These are phyloP conservation scores for Aspergillus versicolor DNA, from an alignment of 2,329 filamentous ascomycete genomes.

Conservation along the genomic window DNA sequence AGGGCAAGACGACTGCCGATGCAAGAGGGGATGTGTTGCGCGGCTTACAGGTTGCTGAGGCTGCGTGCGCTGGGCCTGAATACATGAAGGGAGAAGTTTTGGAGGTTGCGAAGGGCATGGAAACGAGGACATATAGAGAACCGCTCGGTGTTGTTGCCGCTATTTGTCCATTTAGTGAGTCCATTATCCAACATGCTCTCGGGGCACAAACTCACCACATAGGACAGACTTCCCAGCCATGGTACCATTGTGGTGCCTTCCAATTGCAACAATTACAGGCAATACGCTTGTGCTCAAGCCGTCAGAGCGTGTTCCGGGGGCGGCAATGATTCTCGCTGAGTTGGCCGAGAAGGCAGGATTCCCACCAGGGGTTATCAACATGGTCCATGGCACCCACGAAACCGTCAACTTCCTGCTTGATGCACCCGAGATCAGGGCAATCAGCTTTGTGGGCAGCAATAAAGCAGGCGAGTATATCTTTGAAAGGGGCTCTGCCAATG, in stretches of 20 bases:
- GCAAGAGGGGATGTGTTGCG: conserved; percentile 65
- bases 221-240: conserved; percentile 64
- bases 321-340: conserved; percentile 66
- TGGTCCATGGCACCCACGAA: conserved; percentile 63
- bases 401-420: conserved; percentile 70
- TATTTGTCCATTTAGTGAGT: conserved; percentile 65
- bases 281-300: conserved; percentile 66
- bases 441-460: conserved; percentile 68
- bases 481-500: conserved; percentile 63
- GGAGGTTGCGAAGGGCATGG: conserved; percentile 68
- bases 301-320: conserved; percentile 64
- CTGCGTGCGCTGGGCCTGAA: conserved; percentile 65
- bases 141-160: conserved; percentile 64
- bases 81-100: conserved; percentile 66
- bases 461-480: conserved; percentile 69
- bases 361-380: conserved; percentile 65
- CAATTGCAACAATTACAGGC: conserved; percentile 63
- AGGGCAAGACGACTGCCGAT: conserved; percentile 68
- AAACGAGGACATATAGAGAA: conserved; percentile 65
- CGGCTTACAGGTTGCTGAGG: conserved; percentile 66
- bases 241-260: conserved; percentile 69
- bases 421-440: conserved; percentile 66
- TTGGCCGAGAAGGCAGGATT: conserved; percentile 64
- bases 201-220: conserved; percentile 19
- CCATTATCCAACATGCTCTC: neutral